phyloP scores from a whole-genome alignment of 371 early-diverging fungal genomes.

The Mortierella sp. region DNA sequence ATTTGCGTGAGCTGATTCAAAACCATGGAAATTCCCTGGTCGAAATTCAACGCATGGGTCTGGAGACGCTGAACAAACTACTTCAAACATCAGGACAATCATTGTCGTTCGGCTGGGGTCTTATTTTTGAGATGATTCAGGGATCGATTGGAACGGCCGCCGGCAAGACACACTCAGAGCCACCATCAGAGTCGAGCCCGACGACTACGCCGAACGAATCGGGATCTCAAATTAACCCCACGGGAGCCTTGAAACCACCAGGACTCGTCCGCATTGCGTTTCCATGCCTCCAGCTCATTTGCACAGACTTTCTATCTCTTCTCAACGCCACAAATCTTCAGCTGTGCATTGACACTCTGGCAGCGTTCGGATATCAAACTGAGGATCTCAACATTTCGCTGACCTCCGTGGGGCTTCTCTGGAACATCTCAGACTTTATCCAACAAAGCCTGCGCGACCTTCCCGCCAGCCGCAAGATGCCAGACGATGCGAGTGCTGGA shows the following conservation, averaged over 20 bases:
- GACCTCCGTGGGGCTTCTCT: constrained; percentile 92
- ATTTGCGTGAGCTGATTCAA: constrained; percentile 48
- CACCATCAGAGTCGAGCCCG: background rate
- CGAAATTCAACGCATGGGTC: constrained; percentile 86
- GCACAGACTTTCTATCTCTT: constrained; percentile 91
- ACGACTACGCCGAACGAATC: background rate
- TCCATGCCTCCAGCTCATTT: constrained; percentile 94
- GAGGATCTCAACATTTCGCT: constrained; percentile 96
- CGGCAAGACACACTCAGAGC: constrained; percentile 7
- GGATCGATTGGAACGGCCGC: constrained; percentile 50
- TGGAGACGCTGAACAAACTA: constrained; percentile 92
- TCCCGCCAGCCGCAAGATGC: constrained; percentile 11
- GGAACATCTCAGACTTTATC: constrained; percentile 90
- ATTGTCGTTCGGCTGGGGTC: constrained; percentile 86
- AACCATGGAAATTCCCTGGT: constrained; percentile 54
- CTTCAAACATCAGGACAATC: constrained; percentile 94
- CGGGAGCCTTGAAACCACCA: constrained; percentile 36
- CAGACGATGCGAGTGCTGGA: background rate
- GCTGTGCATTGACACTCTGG: constrained; percentile 87
- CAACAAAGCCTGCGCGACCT: constrained; percentile 76
- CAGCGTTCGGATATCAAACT: constrained; percentile 84
- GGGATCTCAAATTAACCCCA: background rate
- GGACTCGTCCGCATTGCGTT: constrained; percentile 91
- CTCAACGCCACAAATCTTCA: constrained; percentile 82
- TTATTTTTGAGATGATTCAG: constrained; percentile 91